Evolutionary conservation across 495 filamentous ascomycete species (phyloP).

Genomic region (Neurospora sp.): DNA sequence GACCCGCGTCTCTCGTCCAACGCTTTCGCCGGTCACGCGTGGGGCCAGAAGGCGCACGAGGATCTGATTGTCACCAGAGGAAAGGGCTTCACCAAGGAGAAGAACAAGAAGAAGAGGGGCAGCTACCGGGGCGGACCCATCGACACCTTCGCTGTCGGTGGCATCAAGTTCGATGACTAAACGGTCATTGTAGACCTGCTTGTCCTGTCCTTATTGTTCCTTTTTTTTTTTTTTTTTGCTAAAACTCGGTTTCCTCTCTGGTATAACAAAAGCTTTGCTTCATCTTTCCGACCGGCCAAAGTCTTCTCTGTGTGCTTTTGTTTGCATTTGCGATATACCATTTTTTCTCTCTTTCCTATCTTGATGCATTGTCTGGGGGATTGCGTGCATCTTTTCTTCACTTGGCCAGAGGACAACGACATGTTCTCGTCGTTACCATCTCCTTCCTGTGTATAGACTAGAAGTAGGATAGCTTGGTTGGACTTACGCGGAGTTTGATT

Average conservation of each 20-base stretch:
- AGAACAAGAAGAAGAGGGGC: slow-evolving; percentile 92
- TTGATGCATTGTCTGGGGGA: background rate
- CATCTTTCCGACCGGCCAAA: background rate
- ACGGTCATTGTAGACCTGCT: background rate
- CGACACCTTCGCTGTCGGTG: slow-evolving; percentile 59
- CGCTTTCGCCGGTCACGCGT: slow-evolving; percentile 71
- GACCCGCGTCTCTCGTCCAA: slow-evolving; percentile 57
- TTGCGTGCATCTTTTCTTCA: background rate
- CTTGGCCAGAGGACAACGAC: background rate
- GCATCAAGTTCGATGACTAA: slow-evolving; percentile 83
- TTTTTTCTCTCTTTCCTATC: background rate
- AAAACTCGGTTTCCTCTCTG: background rate
- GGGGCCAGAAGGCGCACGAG: slow-evolving; percentile 75
- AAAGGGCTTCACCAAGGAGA: slow-evolving; percentile 98
- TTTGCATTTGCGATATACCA: background rate
- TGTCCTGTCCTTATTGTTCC: background rate
- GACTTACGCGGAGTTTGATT: background rate
- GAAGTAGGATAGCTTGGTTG: background rate
- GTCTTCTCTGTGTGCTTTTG: background rate
- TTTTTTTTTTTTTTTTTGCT: background rate
- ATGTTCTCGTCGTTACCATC: background rate
- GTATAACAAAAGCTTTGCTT: background rate
- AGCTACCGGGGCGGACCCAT: slow-evolving; percentile 78
- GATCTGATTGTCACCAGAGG: slow-evolving; percentile 86
- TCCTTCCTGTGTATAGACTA: background rate